Base-by-base conservation (phyloP, 2,329 filamentous ascomycete genomes). In the Fusarium verticillioides region DNA sequence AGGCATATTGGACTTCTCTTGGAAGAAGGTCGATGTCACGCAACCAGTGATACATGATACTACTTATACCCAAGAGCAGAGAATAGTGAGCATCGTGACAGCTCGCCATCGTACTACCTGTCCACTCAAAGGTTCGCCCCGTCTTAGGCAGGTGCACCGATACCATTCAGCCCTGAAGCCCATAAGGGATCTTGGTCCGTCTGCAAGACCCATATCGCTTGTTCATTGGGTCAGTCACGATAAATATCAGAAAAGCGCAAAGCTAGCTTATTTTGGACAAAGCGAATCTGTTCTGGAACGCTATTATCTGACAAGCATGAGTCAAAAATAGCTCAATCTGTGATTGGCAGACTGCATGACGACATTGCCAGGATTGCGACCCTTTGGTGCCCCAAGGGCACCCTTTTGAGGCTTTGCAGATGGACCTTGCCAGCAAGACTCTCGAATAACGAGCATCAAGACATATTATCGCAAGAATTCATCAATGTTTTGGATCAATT, bases 231-330 rank as follows among this genome's bases (percentile, higher is more conserved):
- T 57, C 30, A 21, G 4, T 26, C 30, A 23, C 49, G 59, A 26
- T 9, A 15, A 21, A 10, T 16, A 40, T 19, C 10, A 34, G 23
- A 21, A 32, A n/a, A 21, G 62, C 62, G 62, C 62, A 65, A 65
- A 46, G 58, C 62, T 65, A 65, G 46, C 62, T 46, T 34, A 18
- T 44, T 65, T 46, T 8, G 44, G 62, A 19, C 23, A 36, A 10
- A 26, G 11, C 18, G 5, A 44, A 34, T 46, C 9, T 46, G 42
- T 34, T n/a, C 28, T 21, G 9, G 5, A 28, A 13, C 26, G 11
- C 39, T 34, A 65, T 63, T 43, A 40, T 63, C 62, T 65, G 26
- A 63, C 62, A 54, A 11, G 39, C 62, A 54, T 36, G 49, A 13
- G 8, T n/a, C 23, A 28, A n/a, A 39, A 54, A 39, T 39, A 39